Percentiles rank a stretch among this genome's conserved stretches.
Conservation (phyloP, 768 basidiomycete genomes). For the Peribolospora kevripleyi region DNA sequence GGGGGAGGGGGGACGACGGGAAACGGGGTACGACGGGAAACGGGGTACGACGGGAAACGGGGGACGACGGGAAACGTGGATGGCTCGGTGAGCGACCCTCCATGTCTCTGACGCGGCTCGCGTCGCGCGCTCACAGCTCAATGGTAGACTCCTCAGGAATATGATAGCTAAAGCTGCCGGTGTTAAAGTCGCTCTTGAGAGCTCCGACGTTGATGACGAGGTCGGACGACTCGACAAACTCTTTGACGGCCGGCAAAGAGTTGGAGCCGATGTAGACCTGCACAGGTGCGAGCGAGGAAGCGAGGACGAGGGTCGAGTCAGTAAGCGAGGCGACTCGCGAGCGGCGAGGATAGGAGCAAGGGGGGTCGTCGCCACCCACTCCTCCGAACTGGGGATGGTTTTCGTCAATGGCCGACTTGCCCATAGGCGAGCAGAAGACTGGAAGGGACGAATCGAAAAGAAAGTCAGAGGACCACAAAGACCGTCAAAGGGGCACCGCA, state of each 20-base stretch:
- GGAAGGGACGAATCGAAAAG: neutral
- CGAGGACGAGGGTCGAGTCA: neutral
- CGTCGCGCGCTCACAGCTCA: no score
- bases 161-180: conserved; percentile 59
- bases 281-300: neutral
- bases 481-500: no score
- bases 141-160: conserved; percentile 19
- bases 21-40: no score
- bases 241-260: conserved; percentile 39
- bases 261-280: conserved; percentile 51
- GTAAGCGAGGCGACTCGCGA: neutral
- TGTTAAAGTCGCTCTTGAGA: conserved; percentile 49
- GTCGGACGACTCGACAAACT: conserved; percentile 47
- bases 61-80: no score
- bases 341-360: neutral
- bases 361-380: conserved; percentile 21
- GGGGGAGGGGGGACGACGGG: neutral
- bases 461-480: no score
- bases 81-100: no score
- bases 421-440: conserved; percentile 18
- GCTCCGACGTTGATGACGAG: conserved; percentile 39
- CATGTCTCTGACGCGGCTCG: no score
- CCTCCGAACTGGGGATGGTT: conserved; percentile 50
- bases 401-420: conserved; percentile 53
- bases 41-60: no score